Evolutionary conservation across 2,329 filamentous ascomycete genomes (phyloP), one percentile per base, ranked within the genome.

Genomic region (Trichoderma sp.): DNA sequence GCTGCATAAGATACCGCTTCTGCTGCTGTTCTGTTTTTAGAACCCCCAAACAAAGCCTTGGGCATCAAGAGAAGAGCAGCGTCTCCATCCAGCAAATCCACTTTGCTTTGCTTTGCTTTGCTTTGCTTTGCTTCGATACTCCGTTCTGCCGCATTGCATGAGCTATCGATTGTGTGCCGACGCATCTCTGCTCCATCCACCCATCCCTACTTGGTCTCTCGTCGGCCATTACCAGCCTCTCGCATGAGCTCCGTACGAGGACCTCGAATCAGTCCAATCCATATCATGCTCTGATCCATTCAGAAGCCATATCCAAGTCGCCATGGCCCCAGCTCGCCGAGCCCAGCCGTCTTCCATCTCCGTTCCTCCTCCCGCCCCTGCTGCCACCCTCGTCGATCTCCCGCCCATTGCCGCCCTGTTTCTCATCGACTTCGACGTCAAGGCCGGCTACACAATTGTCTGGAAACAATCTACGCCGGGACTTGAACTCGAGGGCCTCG

Each of bases 341-440:
- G 80, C 77, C 73, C 82, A 81, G 74, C 80, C 80, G 70, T 79
- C 82, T 9, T 78, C 81, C 66, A 80, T 84, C 72, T 83, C 83
- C 36, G 80, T 83, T 64, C 71, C 68, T 58, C 74, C 70, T 24
- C 79, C 77, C 62, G 78, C 83, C 72, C 75, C 78, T 71, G 63
- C 75, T 51, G 75, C 75, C 74, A 75, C 79, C 73, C 71, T 80
- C 69, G 72, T 76, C 77, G 76, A 79, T 73, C 76, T 79, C 71
- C 78, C 81, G 74, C 77, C 80, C 65, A 78, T 95, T 78, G 91
- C 92, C 51, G 94, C 94, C 36, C 87, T 97, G 43, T 97, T 97
- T 81, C 87, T 97, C 74, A 95, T 97, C 82, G 90, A 93, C 79
- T 97, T 97, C 83, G 94, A 97, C 82, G 92, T 95, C 83, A 96